Evolutionary conservation across 2,329 filamentous ascomycete genomes (phyloP).

Genomic region (Penicillium sp.): DNA sequence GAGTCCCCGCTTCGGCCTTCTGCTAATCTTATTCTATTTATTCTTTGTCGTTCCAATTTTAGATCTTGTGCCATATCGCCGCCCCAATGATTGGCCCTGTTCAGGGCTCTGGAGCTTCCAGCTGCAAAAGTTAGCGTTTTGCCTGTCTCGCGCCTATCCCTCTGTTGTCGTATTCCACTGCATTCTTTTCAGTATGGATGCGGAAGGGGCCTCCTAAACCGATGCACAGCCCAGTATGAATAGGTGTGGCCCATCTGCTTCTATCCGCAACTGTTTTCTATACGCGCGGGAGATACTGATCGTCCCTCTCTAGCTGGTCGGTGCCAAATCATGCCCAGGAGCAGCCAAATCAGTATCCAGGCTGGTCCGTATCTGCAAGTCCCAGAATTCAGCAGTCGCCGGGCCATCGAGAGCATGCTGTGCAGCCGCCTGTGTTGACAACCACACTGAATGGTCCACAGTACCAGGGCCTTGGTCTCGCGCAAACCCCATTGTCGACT

Average conservation of each 20-base stretch:
- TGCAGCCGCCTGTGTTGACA: conserved; percentile 45
- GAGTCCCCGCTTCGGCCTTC: conserved; percentile 20
- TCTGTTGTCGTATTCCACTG: conserved; percentile 11
- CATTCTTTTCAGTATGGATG: conserved; percentile 31
- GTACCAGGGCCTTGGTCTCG: conserved; percentile 33
- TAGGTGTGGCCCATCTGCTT: conserved; percentile 30
- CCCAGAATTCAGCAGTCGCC: conserved; percentile 38
- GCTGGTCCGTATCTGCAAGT: conserved; percentile 33
- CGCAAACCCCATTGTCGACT: conserved; percentile 43
- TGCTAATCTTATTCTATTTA: background rate
- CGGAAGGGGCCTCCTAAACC: conserved; percentile 28
- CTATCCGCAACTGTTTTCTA: background rate
- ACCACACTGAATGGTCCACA: conserved; percentile 42
- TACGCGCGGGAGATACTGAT: conserved; percentile 25
- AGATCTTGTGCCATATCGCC: conserved; percentile 19
- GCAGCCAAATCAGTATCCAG: conserved; percentile 30
- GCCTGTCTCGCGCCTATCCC: conserved; percentile 15
- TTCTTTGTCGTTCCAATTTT: conserved; percentile 26
- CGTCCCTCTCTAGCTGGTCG: conserved; percentile 31
- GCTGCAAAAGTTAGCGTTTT: conserved; percentile 17
- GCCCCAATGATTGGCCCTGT: conserved; percentile 20
- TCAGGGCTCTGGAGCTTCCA: conserved; percentile 9
- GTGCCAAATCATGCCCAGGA: conserved; percentile 35
- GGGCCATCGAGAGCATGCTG: conserved; percentile 44
- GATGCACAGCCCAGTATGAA: conserved; percentile 37